Evolutionary conservation across 805 yeast species (phyloP).

Genomic region (Yarrowia divulgata): DNA sequence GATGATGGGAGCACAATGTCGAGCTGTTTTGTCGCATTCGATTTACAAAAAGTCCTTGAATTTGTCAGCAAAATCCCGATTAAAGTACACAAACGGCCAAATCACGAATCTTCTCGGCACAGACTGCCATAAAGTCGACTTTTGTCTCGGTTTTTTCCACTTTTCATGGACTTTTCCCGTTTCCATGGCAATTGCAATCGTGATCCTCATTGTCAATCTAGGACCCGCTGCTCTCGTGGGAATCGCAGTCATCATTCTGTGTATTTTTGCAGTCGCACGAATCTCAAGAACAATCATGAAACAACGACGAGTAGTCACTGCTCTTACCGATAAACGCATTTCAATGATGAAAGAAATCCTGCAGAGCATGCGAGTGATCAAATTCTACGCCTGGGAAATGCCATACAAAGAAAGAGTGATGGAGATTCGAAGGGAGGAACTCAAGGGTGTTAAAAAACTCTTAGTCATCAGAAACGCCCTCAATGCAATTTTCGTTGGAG

Average conservation of each 20-base stretch:
- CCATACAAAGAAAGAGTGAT: slow-evolving; percentile 66
- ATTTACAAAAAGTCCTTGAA: slow-evolving; percentile 70
- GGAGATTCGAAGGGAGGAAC: slow-evolving; percentile 64
- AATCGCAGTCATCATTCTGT: slow-evolving; percentile 53
- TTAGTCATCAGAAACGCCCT: slow-evolving; percentile 69
- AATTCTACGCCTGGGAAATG: slow-evolving; percentile 85
- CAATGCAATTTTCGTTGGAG: slow-evolving; percentile 67
- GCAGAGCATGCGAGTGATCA: slow-evolving; percentile 78
- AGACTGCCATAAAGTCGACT: slow-evolving; percentile 73
- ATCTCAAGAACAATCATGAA: slow-evolving; percentile 52
- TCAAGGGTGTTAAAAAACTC: slow-evolving; percentile 63
- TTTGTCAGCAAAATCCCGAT: slow-evolving; percentile 60
- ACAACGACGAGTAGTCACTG: slow-evolving; percentile 63
- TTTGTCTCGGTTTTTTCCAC: slow-evolving; percentile 70
- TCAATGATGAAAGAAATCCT: slow-evolving; percentile 81
- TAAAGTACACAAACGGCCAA: slow-evolving; percentile 64
- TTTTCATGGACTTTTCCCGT: slow-evolving; percentile 66
- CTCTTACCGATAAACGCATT: slow-evolving; percentile 68
- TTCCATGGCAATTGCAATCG: slow-evolving; percentile 63
- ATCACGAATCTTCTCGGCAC: slow-evolving; percentile 75
- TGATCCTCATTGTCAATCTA: slow-evolving; percentile 63
- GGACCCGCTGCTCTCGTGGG: slow-evolving; percentile 75
- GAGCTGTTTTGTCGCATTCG: slow-evolving; percentile 71
- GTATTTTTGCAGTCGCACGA: slow-evolving; percentile 48
- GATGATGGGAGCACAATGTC: slow-evolving; percentile 70